Conservation (phyloP, 2,329 filamentous ascomycete genomes). For the Conoideocrella luteorostrata region DNA sequence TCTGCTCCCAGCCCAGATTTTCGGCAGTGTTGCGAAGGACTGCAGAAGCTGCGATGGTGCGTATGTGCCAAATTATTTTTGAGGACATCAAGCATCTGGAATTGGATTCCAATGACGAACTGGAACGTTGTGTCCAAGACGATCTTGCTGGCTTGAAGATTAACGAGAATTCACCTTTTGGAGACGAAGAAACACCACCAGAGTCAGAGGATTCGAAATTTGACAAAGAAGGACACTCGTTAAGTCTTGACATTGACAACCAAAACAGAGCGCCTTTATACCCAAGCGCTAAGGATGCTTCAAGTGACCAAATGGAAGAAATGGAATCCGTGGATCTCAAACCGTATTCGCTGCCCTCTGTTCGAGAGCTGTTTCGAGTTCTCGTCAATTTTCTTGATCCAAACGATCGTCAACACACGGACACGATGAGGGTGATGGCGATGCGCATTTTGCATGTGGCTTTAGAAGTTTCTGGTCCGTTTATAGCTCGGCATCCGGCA, state of each 20-base stretch:
- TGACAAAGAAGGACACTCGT: not conserved
- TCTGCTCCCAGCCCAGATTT: conserved; percentile 89
- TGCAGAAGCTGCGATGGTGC: conserved; percentile 94
- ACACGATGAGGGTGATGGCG: conserved; percentile 96
- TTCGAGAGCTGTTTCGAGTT: conserved; percentile 88
- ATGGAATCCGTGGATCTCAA: conserved; percentile 56
- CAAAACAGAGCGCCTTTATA: conserved; percentile 3
- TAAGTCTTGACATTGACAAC: conserved; percentile 3
- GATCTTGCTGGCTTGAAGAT: conserved; percentile 76
- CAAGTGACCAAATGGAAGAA: conserved; percentile 31
- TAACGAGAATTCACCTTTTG: conserved; percentile 44
- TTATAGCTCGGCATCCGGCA: conserved; percentile 86
- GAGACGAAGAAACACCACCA: conserved; percentile 6
- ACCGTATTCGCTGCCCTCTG: conserved; percentile 90
- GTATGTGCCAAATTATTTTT: conserved; percentile 99
- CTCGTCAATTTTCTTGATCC: conserved; percentile 91
- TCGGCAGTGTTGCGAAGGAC: conserved; percentile 86
- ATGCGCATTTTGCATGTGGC: conserved; percentile 95
- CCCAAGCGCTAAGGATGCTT: conserved; percentile 2
- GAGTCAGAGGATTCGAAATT: conserved; percentile 5
- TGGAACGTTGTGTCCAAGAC: conserved; percentile 60
- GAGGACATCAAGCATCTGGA: conserved; percentile 84
- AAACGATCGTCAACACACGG: conserved; percentile 85
- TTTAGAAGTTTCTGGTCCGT: conserved; percentile 89
- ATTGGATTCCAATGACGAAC: conserved; percentile 60